These are phyloP conservation scores for Schoenoplectus triqueter DNA, from an alignment of 202 grass and related monocot species.

Conservation along the genomic window DNA sequence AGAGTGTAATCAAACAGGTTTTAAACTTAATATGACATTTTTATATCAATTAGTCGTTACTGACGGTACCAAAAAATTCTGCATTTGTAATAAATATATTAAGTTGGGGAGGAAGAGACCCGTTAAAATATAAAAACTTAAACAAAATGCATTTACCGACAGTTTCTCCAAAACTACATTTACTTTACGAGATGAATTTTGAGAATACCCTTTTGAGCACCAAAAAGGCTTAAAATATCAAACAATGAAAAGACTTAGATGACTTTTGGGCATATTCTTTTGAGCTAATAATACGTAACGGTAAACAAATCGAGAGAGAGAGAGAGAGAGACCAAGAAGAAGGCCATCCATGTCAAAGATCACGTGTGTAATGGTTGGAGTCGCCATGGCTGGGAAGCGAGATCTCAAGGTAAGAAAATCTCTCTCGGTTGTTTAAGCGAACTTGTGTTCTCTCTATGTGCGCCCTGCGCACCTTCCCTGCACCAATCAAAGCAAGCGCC, in stretches of 20 bases:
- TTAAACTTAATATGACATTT: not conserved
- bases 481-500: not conserved
- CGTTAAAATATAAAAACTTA: not conserved
- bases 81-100: not conserved
- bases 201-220: no score
- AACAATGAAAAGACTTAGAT: not conserved
- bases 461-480: not conserved
- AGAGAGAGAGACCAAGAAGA: slow-evolving; percentile 58
- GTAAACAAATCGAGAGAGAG: not conserved
- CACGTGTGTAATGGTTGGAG: slow-evolving; percentile 61
- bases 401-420: slow-evolving; percentile 14
- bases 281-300: not conserved
- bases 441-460: not conserved
- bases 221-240: not conserved
- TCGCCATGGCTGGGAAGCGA: slow-evolving; percentile 32
- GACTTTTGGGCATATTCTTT: slow-evolving; percentile 15
- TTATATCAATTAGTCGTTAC: not conserved
- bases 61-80: not conserved
- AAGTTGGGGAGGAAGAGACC: not conserved
- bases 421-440: not conserved
- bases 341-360: slow-evolving; percentile 98
- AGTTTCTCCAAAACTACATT: not conserved
- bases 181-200: not conserved
- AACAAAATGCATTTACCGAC: not conserved
- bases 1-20: not conserved